Base-by-base conservation (phyloP, 805 yeast genomes). In the Dipodascus geniculatus region DNA sequence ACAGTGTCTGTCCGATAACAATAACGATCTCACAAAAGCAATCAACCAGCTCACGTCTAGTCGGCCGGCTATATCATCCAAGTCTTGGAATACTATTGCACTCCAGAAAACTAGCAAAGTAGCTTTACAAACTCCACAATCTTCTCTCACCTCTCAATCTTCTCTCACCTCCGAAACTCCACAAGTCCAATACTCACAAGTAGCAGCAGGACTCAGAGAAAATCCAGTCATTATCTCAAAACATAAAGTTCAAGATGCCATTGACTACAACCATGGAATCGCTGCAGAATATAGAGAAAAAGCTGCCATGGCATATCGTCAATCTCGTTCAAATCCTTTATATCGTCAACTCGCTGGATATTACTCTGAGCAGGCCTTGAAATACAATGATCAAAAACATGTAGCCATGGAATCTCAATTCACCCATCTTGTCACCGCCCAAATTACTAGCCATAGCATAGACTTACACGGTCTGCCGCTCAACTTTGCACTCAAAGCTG, bases 381-480 rank as follows among this genome's bases (percentile, higher is more conserved):
- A 52, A 11, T 53, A 54, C 22, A 28, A 24, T 19, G 48, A 20
- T 11, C 23, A 38, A 17, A 42, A 38, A 35, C 51, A 35, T 11
- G 50, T 47, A 3, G 51, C 49, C 4, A 42, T 23, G 17, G 55
- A 53, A 23, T 17, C 51, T 8, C 42, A 49, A n/a, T 51, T 49
- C 22, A 14, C 50, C 19, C 23, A 33, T 23, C 35, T 33, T 35
- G 33, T 56, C 19, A 51, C 52, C 24, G 49, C 31, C 9, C 53
- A 58, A 22, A 35, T 57, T 17, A 23, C 59, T 2, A 23, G 19
- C 3, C 48, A 35, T 48, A 8, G 19, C 14, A 51, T 57, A 3
- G 63, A 60, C 49, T 58, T 55, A 38, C 63, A 60, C 48, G 60
- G 59, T 3, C 47, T 58, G 1, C 56, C 63, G 3, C 47, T 54